A percentile compares a stretch with the other conserved stretches of the same genome.
phyloP scores from a whole-genome alignment of 2,329 filamentous ascomycete genomes.

The Zopfia rhizophila region DNA sequence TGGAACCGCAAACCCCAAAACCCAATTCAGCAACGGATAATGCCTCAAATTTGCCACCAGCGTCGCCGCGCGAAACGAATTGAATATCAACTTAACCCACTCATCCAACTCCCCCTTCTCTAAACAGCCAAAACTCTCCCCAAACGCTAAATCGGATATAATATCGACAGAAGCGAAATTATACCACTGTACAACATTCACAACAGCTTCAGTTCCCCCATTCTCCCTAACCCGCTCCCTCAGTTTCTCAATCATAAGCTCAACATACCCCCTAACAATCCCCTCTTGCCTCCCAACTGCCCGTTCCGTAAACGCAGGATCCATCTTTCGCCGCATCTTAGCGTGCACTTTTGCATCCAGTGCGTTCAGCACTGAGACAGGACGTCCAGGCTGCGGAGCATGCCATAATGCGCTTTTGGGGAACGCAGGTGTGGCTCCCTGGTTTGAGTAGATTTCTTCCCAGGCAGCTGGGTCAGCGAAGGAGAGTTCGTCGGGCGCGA shows the following conservation, averaged over 20 bases:
- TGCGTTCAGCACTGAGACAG: slow-evolving; percentile 12
- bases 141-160: slow-evolving; percentile 61
- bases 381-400: not conserved
- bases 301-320: slow-evolving; percentile 18
- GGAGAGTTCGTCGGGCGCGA: not conserved
- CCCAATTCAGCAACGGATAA: slow-evolving; percentile 6
- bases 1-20: slow-evolving; percentile 8
- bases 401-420: not conserved
- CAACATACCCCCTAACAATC: slow-evolving; percentile 14
- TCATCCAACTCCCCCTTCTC: slow-evolving; percentile 36
- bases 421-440: not conserved
- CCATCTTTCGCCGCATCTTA: slow-evolving; percentile 11
- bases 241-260: slow-evolving; percentile 13
- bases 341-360: slow-evolving; percentile 14
- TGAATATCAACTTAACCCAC: slow-evolving; percentile 41
- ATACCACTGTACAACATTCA: slow-evolving; percentile 23
- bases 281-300: slow-evolving; percentile 17
- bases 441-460: not conserved
- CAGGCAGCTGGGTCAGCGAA: not conserved
- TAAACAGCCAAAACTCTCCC: slow-evolving; percentile 55
- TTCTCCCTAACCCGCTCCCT: slow-evolving; percentile 1
- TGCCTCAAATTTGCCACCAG: slow-evolving; percentile 6
- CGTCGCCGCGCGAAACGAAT: not conserved
- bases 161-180: slow-evolving; percentile 20
- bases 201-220: not conserved